These are phyloP conservation scores for Tetrahymena thermophila DNA, from an alignment of 73 alveolate species.

Conservation along the genomic window DNA sequence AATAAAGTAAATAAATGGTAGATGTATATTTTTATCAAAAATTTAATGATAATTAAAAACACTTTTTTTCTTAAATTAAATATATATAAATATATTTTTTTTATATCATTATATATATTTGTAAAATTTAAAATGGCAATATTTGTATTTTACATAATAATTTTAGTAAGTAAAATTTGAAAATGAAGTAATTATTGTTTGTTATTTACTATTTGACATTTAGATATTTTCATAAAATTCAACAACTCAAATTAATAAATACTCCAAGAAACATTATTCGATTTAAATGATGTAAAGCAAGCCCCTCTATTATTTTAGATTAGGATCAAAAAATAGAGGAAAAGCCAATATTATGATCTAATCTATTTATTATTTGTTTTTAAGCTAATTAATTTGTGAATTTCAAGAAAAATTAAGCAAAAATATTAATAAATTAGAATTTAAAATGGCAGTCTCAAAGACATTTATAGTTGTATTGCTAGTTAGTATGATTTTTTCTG, in stretches of 20 bases:
- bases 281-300: neutral
- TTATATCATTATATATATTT: too few relatives aligned
- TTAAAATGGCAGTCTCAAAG: neutral
- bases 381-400: neutral
- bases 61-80: too few relatives aligned
- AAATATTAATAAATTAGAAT: neutral
- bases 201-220: too few relatives aligned
- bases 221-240: neutral
- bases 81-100: too few relatives aligned
- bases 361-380: neutral
- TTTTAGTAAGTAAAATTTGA: too few relatives aligned
- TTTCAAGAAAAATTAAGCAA: neutral
- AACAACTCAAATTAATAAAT: too few relatives aligned
- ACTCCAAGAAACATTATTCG: neutral
- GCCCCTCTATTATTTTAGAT: neutral
- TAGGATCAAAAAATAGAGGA: neutral
- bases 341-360: neutral
- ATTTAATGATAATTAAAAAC: too few relatives aligned
- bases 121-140: too few relatives aligned
- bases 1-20: too few relatives aligned
- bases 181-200: too few relatives aligned
- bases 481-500: neutral
- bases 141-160: too few relatives aligned
- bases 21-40: too few relatives aligned
- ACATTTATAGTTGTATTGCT: neutral